Evolutionary conservation across 768 basidiomycete species (phyloP), one percentile per base, ranked within the genome.

Genomic region (Tephrocybe rancida): DNA sequence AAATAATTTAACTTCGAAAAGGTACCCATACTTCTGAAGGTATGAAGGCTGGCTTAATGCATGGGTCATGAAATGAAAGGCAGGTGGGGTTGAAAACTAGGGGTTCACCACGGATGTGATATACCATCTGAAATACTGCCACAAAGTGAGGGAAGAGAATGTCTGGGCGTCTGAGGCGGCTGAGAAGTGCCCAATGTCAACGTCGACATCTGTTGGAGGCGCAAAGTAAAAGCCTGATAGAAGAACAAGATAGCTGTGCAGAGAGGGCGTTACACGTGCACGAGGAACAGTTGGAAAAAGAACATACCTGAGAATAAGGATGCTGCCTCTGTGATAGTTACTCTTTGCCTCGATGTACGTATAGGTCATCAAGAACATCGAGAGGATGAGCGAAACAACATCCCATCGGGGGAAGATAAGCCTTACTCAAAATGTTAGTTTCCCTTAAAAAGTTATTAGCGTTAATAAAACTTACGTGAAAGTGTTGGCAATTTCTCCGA

Each of bases 361-460:
- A 70, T 99, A 99, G 0, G 97, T 98, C 80, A 99, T 84, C 58
- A 98, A 72, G 80, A 98, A 99, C 74, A 99, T 95, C 0, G 95
- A 92, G 41, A 99, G 81, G 60, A 98, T 90, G 65, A 98, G 88
- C 24, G 87, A 89, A 61, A 98, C 85, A 44, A 95, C 93, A 66
- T 99, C 97, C 96, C 96, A 99, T 60, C 95, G 86, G 0, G 97
- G 97, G 82, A 99, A 97, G 54, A 98, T 94, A 50, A 99, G 83
- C 19, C 95, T 98, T 64, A 14, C 8, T 21, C 14, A 43, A 37
- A 50, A 50, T 48, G 29, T 45, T 48, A 56, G 27, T 50, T 34
- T 16, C n/a, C 55, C 27, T 35, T 29, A 38, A n/a, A 14, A 19
- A 26, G 8, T 22, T 18, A 39, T 26, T 41, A 13, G 27, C 54